A percentile compares a stretch with the other conserved stretches of the same genome.
Evolutionary conservation across 2,329 filamentous ascomycete genomes (phyloP).

Genomic region (Decorospora gaudefroyi): DNA sequence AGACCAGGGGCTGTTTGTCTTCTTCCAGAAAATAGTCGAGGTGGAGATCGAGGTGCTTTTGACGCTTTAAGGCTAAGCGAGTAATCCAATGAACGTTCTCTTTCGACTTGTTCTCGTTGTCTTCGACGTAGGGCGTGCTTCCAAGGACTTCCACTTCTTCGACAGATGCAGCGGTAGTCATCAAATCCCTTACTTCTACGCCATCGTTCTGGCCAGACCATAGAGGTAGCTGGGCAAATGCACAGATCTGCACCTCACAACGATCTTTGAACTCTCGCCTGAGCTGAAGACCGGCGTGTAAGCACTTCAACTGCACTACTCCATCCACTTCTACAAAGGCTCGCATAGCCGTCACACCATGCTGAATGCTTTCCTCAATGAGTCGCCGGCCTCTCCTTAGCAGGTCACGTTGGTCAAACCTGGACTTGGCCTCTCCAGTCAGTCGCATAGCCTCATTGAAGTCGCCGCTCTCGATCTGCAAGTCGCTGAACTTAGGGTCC

Average conservation of each 20-base stretch:
- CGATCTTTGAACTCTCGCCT: slow-evolving; percentile 59
- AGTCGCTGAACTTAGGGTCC: slow-evolving; percentile 62
- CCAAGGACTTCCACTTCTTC: slow-evolving; percentile 63
- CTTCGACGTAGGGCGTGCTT: slow-evolving; percentile 72
- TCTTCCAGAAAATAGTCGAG: slow-evolving; percentile 69
- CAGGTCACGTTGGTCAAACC: slow-evolving; percentile 67
- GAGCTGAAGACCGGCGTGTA: slow-evolving; percentile 62
- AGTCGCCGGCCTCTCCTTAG: slow-evolving; percentile 66
- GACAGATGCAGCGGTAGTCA: slow-evolving; percentile 52
- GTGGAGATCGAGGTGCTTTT: slow-evolving; percentile 69
- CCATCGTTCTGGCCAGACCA: slow-evolving; percentile 61
- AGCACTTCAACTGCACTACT: slow-evolving; percentile 61
- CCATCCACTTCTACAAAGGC: slow-evolving; percentile 73
- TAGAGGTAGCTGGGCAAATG: slow-evolving; percentile 71
- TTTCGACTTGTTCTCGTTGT: slow-evolving; percentile 53
- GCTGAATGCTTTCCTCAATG: slow-evolving; percentile 65
- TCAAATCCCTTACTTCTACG: slow-evolving; percentile 56
- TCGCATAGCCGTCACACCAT: slow-evolving; percentile 70
- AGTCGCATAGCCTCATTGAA: slow-evolving; percentile 68
- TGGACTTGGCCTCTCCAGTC: slow-evolving; percentile 64
- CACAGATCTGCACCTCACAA: slow-evolving; percentile 68
- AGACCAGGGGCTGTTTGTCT: slow-evolving; percentile 56
- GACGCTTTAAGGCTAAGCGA: slow-evolving; percentile 55
- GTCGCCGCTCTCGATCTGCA: slow-evolving; percentile 63
- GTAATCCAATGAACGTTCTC: slow-evolving; percentile 68